Percentiles rank a stretch among this genome's conserved stretches.
phyloP scores from a whole-genome alignment of 1,139 yeast genomes.

The Scheffersomyces quercinus region DNA sequence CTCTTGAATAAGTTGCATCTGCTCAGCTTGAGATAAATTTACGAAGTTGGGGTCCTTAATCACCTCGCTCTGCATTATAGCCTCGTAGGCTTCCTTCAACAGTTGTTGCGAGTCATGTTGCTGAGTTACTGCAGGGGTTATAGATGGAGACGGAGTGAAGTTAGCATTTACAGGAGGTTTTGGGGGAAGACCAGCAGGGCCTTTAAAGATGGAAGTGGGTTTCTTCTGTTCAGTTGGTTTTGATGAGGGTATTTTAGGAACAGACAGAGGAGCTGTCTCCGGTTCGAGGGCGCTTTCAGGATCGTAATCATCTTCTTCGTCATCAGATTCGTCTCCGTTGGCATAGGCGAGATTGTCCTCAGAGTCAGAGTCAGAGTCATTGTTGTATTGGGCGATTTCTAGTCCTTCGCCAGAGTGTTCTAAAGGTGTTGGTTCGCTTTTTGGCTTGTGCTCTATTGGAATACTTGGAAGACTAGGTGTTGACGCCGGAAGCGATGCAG shows the following conservation, averaged over 20 bases:
- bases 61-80: constrained; percentile 34
- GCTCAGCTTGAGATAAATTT: constrained; percentile 31
- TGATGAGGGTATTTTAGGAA: background rate
- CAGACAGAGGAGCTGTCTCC: background rate
- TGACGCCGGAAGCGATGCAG: too few relatives aligned
- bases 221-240: too few relatives aligned
- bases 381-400: too few relatives aligned
- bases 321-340: constrained; percentile 3
- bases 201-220: too few relatives aligned
- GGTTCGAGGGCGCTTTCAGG: constrained; percentile 18
- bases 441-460: too few relatives aligned
- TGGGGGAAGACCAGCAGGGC: constrained; percentile 26
- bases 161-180: constrained; percentile 29
- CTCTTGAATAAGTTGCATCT: constrained; percentile 32
- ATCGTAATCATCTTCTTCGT: constrained; percentile 24
- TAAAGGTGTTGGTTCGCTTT: too few relatives aligned
- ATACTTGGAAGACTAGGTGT: too few relatives aligned
- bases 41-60: constrained; percentile 33
- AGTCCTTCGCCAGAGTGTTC: too few relatives aligned
- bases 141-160: constrained; percentile 3
- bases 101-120: constrained; percentile 7
- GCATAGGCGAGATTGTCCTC: background rate
- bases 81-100: constrained; percentile 34
- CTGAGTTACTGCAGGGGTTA: constrained; percentile 9
- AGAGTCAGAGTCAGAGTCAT: background rate